A percentile compares a stretch with the other conserved stretches of the same genome.
Evolutionary conservation across 176 grass and related monocot genomes (phyloP).

Genomic region (Cenchrus purpureus): DNA sequence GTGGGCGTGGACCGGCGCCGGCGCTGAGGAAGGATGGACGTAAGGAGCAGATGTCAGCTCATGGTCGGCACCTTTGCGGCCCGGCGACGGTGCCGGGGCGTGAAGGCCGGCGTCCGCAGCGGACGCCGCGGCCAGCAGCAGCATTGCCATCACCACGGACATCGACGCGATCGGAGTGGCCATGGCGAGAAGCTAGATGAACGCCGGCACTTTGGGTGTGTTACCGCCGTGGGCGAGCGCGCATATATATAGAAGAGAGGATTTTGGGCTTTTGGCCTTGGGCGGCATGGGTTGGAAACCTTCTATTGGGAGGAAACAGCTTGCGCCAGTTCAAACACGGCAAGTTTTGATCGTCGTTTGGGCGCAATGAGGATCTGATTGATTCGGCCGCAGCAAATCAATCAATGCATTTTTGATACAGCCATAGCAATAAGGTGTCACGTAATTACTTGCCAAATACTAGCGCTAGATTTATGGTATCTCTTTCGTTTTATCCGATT

Average conservation of each 20-base stretch:
- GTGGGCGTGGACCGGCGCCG: not conserved
- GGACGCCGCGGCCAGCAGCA: not conserved
- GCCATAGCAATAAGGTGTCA: not conserved
- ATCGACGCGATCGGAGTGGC: not conserved
- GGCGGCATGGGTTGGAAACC: not conserved
- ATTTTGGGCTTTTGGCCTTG: too few relatives aligned
- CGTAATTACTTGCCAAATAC: not conserved
- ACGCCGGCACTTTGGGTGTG: not conserved
- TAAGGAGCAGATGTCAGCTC: not conserved
- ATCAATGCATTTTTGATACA: not conserved
- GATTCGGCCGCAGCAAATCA: not conserved
- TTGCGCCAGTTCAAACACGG: not conserved
- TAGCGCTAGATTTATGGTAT: not conserved
- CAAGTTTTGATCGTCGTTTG: constrained; percentile 3
- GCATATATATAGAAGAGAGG: constrained; percentile 11
- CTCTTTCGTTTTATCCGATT: not conserved
- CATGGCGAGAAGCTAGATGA: constrained; percentile 22
- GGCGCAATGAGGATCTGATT: constrained; percentile 5
- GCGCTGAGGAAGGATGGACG: not conserved
- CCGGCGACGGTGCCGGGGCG: not conserved
- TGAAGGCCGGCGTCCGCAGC: not conserved
- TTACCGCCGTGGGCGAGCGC: not conserved
- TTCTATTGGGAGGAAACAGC: not conserved
- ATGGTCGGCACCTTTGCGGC: too few relatives aligned
- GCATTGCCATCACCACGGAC: not conserved